phyloP scores from a whole-genome alignment of 2,329 filamentous ascomycete species.

The Acephala macrosclerotiorum region DNA sequence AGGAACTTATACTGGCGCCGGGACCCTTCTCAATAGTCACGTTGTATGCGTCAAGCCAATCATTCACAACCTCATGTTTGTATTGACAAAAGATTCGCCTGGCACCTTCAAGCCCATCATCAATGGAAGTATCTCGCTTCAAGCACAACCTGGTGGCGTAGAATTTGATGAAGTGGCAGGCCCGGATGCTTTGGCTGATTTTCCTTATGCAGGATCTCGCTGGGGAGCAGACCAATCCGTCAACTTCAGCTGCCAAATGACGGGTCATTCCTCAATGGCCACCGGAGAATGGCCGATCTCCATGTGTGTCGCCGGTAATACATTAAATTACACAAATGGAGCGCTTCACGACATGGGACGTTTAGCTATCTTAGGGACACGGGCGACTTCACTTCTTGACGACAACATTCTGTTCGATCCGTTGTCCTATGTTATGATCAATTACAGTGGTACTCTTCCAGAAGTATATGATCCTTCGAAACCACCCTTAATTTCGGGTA shows the following conservation, averaged over 20 bases:
- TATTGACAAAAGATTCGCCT: neutral
- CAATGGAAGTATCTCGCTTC: constrained; percentile 1
- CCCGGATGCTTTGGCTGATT: neutral
- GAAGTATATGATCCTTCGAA: neutral
- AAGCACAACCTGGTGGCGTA: neutral
- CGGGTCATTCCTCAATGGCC: neutral
- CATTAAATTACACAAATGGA: neutral
- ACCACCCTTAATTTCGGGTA: neutral
- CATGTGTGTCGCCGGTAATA: constrained; percentile 15
- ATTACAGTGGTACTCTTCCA: constrained; percentile 5
- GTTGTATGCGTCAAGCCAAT: constrained; percentile 15
- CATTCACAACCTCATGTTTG: neutral
- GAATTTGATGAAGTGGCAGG: neutral
- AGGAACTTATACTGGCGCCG: constrained; percentile 8
- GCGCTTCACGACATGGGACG: neutral
- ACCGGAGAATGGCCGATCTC: constrained; percentile 14
- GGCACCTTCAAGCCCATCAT: neutral
- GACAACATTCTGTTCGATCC: constrained; percentile 10
- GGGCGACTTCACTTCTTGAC: constrained; percentile 5
- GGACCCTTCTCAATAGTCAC: constrained; percentile 13
- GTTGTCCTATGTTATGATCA: constrained; percentile 10
- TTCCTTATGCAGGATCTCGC: neutral
- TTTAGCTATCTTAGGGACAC: neutral
- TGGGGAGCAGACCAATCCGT: neutral
- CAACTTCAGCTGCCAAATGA: neutral